Evolutionary conservation across 1,139 yeast species (phyloP).

Genomic region (Suhomyces guaymorum): DNA sequence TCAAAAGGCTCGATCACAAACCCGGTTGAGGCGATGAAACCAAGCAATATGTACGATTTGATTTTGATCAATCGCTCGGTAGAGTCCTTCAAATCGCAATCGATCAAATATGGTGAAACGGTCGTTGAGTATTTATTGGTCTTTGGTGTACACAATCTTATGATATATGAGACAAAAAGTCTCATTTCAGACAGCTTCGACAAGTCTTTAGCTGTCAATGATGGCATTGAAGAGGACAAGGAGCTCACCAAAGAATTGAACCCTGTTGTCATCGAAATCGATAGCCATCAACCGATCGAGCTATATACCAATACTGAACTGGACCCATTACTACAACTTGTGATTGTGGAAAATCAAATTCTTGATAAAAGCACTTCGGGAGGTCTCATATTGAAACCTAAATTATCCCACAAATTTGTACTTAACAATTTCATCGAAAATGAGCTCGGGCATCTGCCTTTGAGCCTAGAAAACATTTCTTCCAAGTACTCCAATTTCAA

Average conservation of each 20-base stretch:
- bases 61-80: constrained; percentile 33
- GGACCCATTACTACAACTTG: constrained; percentile 25
- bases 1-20: constrained; percentile 7
- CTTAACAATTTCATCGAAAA: constrained; percentile 42
- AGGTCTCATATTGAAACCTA: constrained; percentile 26
- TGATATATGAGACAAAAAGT: constrained; percentile 34
- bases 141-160: constrained; percentile 31
- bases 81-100: constrained; percentile 35
- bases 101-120: constrained; percentile 21
- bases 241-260: constrained; percentile 14
- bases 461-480: constrained; percentile 17
- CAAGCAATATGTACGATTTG: constrained; percentile 40
- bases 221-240: constrained; percentile 24
- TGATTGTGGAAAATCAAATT: constrained; percentile 36
- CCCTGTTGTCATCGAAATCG: constrained; percentile 32
- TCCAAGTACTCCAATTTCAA: constrained; percentile 31
- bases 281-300: constrained; percentile 34
- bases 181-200: constrained; percentile 31
- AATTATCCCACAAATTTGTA: constrained; percentile 34
- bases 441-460: constrained; percentile 31
- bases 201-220: constrained; percentile 18
- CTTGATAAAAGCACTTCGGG: constrained; percentile 20
- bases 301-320: constrained; percentile 16
- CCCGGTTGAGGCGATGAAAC: constrained; percentile 19
- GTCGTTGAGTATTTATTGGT: constrained; percentile 26